Base-by-base conservation (phyloP, 768 basidiomycete species). In the Lentinula sp. region DNA sequence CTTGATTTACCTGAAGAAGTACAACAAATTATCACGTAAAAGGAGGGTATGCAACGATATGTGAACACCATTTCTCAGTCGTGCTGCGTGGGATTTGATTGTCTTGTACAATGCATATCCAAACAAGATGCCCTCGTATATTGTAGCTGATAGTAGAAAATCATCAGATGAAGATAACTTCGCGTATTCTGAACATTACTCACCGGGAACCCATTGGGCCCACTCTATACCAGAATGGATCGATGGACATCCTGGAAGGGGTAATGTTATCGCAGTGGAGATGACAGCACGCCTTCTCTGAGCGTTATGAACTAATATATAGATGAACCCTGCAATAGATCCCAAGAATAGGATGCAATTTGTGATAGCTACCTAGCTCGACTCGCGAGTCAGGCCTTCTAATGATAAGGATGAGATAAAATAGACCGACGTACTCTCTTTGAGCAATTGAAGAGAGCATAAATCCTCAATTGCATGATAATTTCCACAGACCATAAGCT, bases 401-500 rank as follows among this genome's bases (percentile, higher is more conserved):
- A 4, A 37, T 42, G 3, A 28, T 28, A 28, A 28, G 28, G 28
- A 51, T 8, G 45, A 34, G 32, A n/a, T 32, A 13, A 9, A 9
- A 46, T 31, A n/a, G 46, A 48, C 3, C 21, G 10, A 15, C 65
- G 61, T 18, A 78, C 79, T 63, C 67, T 73, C 62, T 72, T 74
- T 2, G 76, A 79, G 49, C 75, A 74, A 31, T 68, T 65, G 59
- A 70, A 82, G 10, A 82, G 61, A 0, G 77, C 77, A 62, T 80
- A 80, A 28, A 81, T 70, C 8, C 79, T 71, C 18, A 81, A 62
- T 65, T 79, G 78, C 76, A 82, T 78, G 60, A 80, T 69, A 15
- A 81, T 77, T 65, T 82, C 78, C 15, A 82, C 71, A 32, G 77
- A 73, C 80, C 80, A 81, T 7, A 82, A 67, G 37, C 74, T 75